phyloP scores from a whole-genome alignment of 2,329 filamentous ascomycete species.

The Alternaria solani region DNA sequence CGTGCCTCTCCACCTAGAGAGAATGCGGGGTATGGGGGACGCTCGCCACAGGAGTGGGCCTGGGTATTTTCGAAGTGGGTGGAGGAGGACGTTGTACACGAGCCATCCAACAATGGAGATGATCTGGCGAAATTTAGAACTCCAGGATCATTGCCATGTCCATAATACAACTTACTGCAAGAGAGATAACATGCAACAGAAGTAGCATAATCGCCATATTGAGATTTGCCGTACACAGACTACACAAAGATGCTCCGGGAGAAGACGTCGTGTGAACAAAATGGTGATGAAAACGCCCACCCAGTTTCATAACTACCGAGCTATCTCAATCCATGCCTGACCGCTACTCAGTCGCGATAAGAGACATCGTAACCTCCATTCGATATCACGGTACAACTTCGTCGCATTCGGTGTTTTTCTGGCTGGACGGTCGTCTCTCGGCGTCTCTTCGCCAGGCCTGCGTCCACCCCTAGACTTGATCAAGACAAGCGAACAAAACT shows the following conservation, averaged over 20 bases:
- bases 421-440: constrained; percentile 35
- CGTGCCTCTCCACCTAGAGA: constrained; percentile 9
- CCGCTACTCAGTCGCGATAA: constrained; percentile 1
- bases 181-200: not conserved
- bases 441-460: not conserved
- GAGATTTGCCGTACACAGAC: not conserved
- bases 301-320: not conserved
- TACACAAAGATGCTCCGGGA: not conserved
- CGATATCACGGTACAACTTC: not conserved
- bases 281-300: not conserved
- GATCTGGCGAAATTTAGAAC: not conserved
- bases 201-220: not conserved
- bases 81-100: constrained; percentile 4
- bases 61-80: constrained; percentile 12
- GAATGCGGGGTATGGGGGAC: constrained; percentile 11
- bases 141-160: not conserved
- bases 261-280: not conserved
- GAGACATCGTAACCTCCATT: not conserved
- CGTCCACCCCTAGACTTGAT: constrained; percentile 6
- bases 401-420: constrained; percentile 42
- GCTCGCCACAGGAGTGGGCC: constrained; percentile 2
- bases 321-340: not conserved
- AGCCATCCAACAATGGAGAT: constrained; percentile 5
- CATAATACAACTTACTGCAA: not conserved
- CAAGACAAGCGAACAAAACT: constrained; percentile 2